Evolutionary conservation across 495 filamentous ascomycete species (phyloP), one percentile per base, ranked within the genome.

Genomic region (Astrothelium subdiscretum): DNA sequence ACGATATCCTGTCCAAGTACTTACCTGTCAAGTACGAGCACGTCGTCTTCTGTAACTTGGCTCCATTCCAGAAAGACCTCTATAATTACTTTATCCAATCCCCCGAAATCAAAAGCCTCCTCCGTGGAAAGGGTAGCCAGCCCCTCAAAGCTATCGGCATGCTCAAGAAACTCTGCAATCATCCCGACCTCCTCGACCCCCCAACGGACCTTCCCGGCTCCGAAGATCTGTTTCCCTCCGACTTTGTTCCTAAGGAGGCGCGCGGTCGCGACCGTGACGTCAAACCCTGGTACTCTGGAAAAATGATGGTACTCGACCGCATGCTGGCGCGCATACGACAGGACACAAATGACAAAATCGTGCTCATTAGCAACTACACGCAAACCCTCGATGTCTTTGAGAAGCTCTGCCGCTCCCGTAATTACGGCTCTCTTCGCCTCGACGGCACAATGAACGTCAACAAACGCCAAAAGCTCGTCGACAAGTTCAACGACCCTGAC

Each of bases 1-100:
- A 99, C 79, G 94, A 99, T 70, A 92, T 99, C 60, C 77, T 99
- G 22, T 96, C 92, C 42, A 97, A 99, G 71, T 99, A 99, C 74
- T 81, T 99, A 57, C 95, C 94, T 2, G 84, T 97, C 75, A 99
- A 99, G 76, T 99, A 99, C 75, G 94, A 99, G 70, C 94, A 99
- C 74, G 94, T 99, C 31, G 95, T 99, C n/a, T 99, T 99, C 78
- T 99, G 94, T 80, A 95, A 95, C 68, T 81, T 96, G 32, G 87
- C 92, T 26, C 86, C 88, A 0, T 97, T 99, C 76, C 94, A 99
- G 71, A 77, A 91, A 51, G 89, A 86, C 63, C 79, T 99, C 6
- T 99, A 99, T 75, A 95, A 94, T 67, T 86, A 96, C 73, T 99
- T 99, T 75, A 90, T 99, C 73, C 86, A 89, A 57, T 96, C 91